Evolutionary conservation across 148 eudicot species (phyloP).

Genomic region (Rhododendron williamsianum): DNA sequence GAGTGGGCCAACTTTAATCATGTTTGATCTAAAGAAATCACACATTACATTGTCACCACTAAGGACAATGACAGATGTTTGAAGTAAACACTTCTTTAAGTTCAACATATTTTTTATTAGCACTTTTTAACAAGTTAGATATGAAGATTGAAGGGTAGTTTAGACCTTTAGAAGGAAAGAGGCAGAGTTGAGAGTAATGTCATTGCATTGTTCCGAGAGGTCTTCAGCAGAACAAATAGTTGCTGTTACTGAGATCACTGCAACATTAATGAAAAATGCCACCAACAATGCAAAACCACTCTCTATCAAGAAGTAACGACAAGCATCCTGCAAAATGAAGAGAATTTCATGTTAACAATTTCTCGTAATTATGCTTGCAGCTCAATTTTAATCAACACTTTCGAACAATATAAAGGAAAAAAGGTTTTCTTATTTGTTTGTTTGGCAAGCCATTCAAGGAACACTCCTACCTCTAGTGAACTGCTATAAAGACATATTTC

Average conservation of each 20-base stretch:
- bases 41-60: not conserved
- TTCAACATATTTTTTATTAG: not conserved
- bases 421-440: not conserved
- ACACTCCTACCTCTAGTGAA: too few species aligned
- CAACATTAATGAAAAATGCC: conserved; percentile 75
- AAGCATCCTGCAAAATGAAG: conserved; percentile 60
- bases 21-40: not conserved
- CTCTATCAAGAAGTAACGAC: conserved; percentile 73
- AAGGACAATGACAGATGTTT: not conserved
- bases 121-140: not conserved
- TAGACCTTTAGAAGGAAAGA: conserved; percentile 58
- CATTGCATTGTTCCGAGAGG: conserved; percentile 43
- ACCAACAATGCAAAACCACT: conserved; percentile 82
- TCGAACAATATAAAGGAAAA: not conserved
- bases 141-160: not conserved
- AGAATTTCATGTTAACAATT: not conserved
- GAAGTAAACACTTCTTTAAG: not conserved
- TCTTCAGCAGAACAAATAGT: conserved; percentile 45
- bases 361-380: not conserved
- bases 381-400: not conserved
- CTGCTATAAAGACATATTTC: too few species aligned
- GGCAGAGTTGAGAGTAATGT: conserved; percentile 62
- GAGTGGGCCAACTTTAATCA: not conserved
- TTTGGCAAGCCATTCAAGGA: too few species aligned
- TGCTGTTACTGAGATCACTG: conserved; percentile 71